Evolutionary conservation across 352 stramenopile genomes (phyloP).

Genomic region (Nothophytophthora sp.): DNA sequence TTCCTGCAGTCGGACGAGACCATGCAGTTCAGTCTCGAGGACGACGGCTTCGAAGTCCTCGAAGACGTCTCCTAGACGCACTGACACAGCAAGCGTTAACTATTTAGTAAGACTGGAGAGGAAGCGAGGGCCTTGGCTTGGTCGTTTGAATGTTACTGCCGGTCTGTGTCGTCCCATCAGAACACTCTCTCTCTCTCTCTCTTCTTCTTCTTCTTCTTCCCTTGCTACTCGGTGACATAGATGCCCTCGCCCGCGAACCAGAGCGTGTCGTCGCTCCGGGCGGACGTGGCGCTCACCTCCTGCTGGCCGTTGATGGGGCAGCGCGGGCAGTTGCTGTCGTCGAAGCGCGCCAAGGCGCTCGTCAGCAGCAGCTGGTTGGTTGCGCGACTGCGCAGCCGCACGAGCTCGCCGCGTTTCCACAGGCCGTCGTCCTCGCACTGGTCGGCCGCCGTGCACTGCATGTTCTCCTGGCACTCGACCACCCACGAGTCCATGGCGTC

Average conservation of each 20-base stretch:
- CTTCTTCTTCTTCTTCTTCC: not conserved
- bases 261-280: constrained; percentile 50
- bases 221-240: constrained; percentile 62
- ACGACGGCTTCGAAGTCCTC: constrained; percentile 83
- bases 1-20: constrained; percentile 75
- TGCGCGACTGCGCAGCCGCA: constrained; percentile 57
- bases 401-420: constrained; percentile 79
- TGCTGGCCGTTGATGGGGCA: constrained; percentile 89
- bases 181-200: constrained; percentile 10
- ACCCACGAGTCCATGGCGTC: constrained; percentile 73
- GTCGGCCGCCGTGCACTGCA: constrained; percentile 69
- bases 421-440: constrained; percentile 72
- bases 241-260: constrained; percentile 86
- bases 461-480: constrained; percentile 70
- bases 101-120: constrained; percentile 8
- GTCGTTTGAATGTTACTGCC: constrained; percentile 33
- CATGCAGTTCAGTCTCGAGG: constrained; percentile 76
- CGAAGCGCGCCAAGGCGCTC: constrained; percentile 51
- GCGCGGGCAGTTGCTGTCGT: constrained; percentile 78
- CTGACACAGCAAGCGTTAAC: not conserved
- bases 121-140: constrained; percentile 7
- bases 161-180: constrained; percentile 2
- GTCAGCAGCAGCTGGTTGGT: constrained; percentile 62
- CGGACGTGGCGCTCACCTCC: constrained; percentile 68
- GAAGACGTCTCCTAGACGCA: constrained; percentile 31